phyloP scores from a whole-genome alignment of 2,329 filamentous ascomycete genomes.

The Aspergillus awamori region DNA sequence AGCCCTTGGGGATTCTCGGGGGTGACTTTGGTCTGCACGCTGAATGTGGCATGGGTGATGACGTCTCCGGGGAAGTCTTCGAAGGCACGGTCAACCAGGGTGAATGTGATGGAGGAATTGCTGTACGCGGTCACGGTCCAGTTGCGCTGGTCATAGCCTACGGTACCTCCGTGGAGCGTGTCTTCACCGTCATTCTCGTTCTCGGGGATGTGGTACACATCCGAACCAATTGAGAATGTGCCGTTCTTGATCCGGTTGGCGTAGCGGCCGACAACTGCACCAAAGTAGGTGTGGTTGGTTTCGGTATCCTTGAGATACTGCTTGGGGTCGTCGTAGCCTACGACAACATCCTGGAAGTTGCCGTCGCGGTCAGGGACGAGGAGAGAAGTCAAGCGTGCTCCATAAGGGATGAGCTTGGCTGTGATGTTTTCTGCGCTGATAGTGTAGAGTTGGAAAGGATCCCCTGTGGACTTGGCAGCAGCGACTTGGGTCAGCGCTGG shows the following conservation, averaged over 20 bases:
- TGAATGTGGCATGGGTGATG: constrained; percentile 50
- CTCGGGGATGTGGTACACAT: constrained; percentile 51
- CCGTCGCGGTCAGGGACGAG: constrained; percentile 56
- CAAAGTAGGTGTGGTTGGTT: constrained; percentile 53
- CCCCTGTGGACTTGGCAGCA: constrained; percentile 18
- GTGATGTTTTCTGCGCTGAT: constrained; percentile 53
- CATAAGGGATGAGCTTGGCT: constrained; percentile 52
- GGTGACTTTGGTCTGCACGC: constrained; percentile 42
- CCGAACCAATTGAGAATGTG: constrained; percentile 55
- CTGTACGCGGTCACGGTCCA: constrained; percentile 52
- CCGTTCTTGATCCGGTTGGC: constrained; percentile 61
- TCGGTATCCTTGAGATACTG: constrained; percentile 49
- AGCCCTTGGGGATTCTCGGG: constrained; percentile 43
- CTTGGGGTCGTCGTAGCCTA: constrained; percentile 54
- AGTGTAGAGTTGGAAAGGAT: constrained; percentile 48
- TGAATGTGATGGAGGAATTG: constrained; percentile 49
- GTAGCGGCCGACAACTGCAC: constrained; percentile 54
- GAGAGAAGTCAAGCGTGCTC: constrained; percentile 51
- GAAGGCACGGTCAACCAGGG: constrained; percentile 46
- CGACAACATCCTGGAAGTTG: constrained; percentile 51
- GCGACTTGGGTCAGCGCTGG: constrained; percentile 31
- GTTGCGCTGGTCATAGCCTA: constrained; percentile 54
- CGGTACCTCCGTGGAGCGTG: constrained; percentile 55
- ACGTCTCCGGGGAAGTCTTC: constrained; percentile 53
- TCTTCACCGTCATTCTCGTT: constrained; percentile 56